Percentiles rank a stretch among this genome's conserved stretches.
Evolutionary conservation across 202 grass and related monocot genomes (phyloP).

Genomic region (Hordeum pubiflorum): DNA sequence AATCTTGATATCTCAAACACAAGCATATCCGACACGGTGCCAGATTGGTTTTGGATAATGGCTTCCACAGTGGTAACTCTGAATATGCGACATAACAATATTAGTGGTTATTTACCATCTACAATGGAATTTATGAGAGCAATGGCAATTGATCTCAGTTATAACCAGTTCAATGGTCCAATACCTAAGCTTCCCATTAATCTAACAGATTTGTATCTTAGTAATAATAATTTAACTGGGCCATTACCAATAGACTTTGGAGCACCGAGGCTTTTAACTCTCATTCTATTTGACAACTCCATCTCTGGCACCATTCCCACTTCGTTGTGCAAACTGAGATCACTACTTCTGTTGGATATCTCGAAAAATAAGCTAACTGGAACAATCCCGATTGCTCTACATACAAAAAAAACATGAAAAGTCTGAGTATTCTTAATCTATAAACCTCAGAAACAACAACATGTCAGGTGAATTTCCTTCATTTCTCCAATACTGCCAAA

Average conservation of each 20-base stretch:
- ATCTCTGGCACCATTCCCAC: background rate
- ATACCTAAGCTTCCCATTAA: background rate
- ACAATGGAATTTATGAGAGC: background rate
- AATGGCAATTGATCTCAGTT: background rate
- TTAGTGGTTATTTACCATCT: background rate
- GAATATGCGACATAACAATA: background rate
- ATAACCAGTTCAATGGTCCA: background rate
- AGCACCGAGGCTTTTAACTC: background rate
- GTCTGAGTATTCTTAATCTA: background rate
- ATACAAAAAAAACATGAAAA: too few relatives aligned
- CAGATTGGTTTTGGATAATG: conserved; percentile 24
- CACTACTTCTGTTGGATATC: conserved; percentile 7
- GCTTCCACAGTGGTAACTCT: background rate
- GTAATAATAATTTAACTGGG: background rate
- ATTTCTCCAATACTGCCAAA: conserved; percentile 2
- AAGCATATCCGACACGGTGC: background rate
- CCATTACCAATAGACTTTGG: background rate
- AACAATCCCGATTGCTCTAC: too few relatives aligned
- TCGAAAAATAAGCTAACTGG: conserved; percentile 11
- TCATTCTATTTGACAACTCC: background rate
- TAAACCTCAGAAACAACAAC: conserved; percentile 30
- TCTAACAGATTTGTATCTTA: background rate
- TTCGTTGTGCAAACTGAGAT: background rate
- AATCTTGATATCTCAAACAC: background rate
- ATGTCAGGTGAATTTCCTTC: conserved; percentile 29